Percentiles rank a stretch among this genome's conserved stretches.
These are phyloP conservation scores for Dactylellina cionopaga DNA, from an alignment of 2,329 filamentous ascomycete species.

Conservation along the genomic window DNA sequence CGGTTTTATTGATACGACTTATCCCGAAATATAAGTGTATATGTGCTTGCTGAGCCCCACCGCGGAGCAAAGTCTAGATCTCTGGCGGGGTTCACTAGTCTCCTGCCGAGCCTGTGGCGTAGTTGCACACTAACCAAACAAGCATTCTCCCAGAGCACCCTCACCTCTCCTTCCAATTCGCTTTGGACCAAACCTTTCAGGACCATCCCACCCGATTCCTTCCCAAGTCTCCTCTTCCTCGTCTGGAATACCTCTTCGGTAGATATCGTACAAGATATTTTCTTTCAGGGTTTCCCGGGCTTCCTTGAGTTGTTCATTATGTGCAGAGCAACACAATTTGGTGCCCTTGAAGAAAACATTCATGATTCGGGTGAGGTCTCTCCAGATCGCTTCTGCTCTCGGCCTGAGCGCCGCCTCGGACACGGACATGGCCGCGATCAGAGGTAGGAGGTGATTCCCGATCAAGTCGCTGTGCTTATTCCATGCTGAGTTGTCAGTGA, in stretches of 20 bases:
- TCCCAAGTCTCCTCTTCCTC: conserved; percentile 48
- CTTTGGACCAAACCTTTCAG: conserved; percentile 38
- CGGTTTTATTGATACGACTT: not conserved
- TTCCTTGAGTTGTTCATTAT: conserved; percentile 26
- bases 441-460: conserved; percentile 43
- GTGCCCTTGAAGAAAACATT: conserved; percentile 47
- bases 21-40: not conserved
- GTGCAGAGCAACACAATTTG: conserved; percentile 34
- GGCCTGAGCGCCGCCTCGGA: conserved; percentile 34
- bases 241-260: conserved; percentile 37
- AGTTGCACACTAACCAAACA: conserved; percentile 24
- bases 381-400: conserved; percentile 35
- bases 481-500: conserved; percentile 17
- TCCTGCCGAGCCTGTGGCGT: not conserved
- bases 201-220: conserved; percentile 41
- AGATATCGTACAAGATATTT: conserved; percentile 43
- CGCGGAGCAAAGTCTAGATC: not conserved
- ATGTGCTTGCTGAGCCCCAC: conserved; percentile 8
- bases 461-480: conserved; percentile 43
- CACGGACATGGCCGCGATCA: conserved; percentile 40
- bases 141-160: conserved; percentile 35
- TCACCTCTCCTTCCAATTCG: conserved; percentile 41
- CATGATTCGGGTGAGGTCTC: conserved; percentile 34
- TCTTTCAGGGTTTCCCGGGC: conserved; percentile 31
- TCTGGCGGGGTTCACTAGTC: not conserved